A percentile compares a stretch with the other conserved stretches of the same genome.
Evolutionary conservation across 169 alveolate species (phyloP).

Genomic region (Plasmodium fragile): DNA sequence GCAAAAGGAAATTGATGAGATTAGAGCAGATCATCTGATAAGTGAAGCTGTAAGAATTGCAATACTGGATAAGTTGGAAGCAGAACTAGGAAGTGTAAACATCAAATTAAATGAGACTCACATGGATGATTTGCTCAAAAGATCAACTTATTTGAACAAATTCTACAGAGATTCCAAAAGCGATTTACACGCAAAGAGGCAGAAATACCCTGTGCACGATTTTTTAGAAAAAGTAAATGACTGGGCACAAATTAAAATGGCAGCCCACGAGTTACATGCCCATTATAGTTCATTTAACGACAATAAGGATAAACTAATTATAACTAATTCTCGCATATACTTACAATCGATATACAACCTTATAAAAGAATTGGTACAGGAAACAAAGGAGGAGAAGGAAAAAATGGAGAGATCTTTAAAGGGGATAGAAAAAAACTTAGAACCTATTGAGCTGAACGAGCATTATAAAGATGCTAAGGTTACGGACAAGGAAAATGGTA

Average conservation of each 20-base stretch:
- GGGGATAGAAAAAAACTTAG: background rate
- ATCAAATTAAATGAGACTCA: background rate
- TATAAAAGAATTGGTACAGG: background rate
- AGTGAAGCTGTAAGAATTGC: background rate
- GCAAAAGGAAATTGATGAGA: background rate
- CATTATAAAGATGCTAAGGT: background rate
- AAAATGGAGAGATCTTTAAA: background rate
- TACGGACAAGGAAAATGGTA: background rate
- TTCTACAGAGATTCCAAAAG: constrained; percentile 3
- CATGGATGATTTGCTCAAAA: background rate
- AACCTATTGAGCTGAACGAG: background rate
- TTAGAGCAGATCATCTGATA: background rate
- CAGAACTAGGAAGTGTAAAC: background rate
- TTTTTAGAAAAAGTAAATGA: constrained; percentile 4
- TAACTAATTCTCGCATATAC: background rate
- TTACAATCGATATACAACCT: background rate
- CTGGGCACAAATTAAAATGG: background rate
- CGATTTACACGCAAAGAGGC: background rate
- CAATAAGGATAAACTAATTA: background rate
- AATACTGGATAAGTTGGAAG: background rate
- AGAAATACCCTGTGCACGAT: background rate
- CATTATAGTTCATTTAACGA: background rate
- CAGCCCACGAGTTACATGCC: background rate
- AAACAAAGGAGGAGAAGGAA: background rate
- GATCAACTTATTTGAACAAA: background rate